These are phyloP conservation scores for Colletotrichum tamarilloi DNA, from an alignment of 2,329 filamentous ascomycete genomes.

Conservation along the genomic window DNA sequence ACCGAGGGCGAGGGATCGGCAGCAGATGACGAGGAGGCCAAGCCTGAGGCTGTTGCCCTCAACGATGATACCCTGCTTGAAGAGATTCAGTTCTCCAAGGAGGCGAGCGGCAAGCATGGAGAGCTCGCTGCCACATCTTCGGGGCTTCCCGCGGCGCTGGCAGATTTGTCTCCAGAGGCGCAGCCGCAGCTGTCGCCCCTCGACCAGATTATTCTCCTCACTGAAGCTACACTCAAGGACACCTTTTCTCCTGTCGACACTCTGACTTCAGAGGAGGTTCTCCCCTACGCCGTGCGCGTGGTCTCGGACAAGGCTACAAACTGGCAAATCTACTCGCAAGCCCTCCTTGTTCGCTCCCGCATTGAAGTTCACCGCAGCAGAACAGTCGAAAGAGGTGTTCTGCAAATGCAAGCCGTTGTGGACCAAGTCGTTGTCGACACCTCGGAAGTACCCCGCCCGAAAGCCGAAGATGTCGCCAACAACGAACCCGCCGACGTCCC, in stretches of 20 bases:
- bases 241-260: constrained; percentile 85
- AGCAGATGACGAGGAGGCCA: constrained; percentile 42
- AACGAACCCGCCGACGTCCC: constrained; percentile 50
- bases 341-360: constrained; percentile 86
- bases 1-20: constrained; percentile 24
- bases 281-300: constrained; percentile 91
- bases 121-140: constrained; percentile 48
- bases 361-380: constrained; percentile 90
- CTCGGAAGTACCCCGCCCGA: constrained; percentile 43
- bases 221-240: constrained; percentile 89
- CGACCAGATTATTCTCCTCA: constrained; percentile 91
- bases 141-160: constrained; percentile 69
- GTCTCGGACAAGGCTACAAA: constrained; percentile 90
- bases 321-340: constrained; percentile 98
- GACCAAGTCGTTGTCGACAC: constrained; percentile 96
- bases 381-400: constrained; percentile 87
- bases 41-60: constrained; percentile 78
- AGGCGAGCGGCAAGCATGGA: constrained; percentile 50
- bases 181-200: constrained; percentile 86
- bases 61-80: constrained; percentile 96
- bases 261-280: constrained; percentile 90
- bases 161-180: constrained; percentile 76
- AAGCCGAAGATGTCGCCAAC: constrained; percentile 39
- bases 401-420: constrained; percentile 94
- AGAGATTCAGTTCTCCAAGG: constrained; percentile 77